phyloP scores from a whole-genome alignment of 352 stramenopile species.

The Phytophthora gonapodyides region DNA sequence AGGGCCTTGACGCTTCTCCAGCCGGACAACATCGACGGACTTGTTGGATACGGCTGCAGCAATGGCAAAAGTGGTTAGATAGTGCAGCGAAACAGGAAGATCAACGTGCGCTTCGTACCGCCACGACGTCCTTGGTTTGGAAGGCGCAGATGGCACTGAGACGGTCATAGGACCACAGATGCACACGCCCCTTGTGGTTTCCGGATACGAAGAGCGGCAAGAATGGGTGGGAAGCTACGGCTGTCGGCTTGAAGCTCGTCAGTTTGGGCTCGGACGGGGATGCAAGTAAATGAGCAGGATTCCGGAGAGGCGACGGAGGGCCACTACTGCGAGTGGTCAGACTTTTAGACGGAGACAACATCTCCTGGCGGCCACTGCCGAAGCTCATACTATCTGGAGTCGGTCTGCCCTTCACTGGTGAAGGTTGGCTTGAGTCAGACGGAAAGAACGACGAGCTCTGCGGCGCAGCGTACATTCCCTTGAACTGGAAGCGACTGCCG shows the following conservation, averaged over 20 bases:
- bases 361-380: constrained; percentile 5
- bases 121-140: constrained; percentile 65
- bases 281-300: constrained; percentile 35
- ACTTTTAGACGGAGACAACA: constrained; percentile 32
- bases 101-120: constrained; percentile 38
- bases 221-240: constrained; percentile 75
- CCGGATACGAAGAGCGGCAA: constrained; percentile 82
- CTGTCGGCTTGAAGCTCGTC: constrained; percentile 77
- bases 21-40: constrained; percentile 56
- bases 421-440: constrained; percentile 26
- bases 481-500: constrained; percentile 79
- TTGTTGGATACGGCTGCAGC: constrained; percentile 60
- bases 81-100: not conserved
- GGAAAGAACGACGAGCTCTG: constrained; percentile 48
- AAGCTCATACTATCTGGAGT: constrained; percentile 26
- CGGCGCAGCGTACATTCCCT: constrained; percentile 72
- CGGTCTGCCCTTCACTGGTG: constrained; percentile 33
- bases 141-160: constrained; percentile 71
- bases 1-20: constrained; percentile 76
- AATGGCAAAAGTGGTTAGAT: not conserved
- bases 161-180: constrained; percentile 87
- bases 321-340: constrained; percentile 29
- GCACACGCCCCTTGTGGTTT: constrained; percentile 78
- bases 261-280: constrained; percentile 48
- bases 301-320: constrained; percentile 34